A percentile compares a stretch with the other conserved stretches of the same genome.
These are phyloP conservation scores for Colletotrichum euphorbiae DNA, from an alignment of 2,329 filamentous ascomycete species.

Conservation along the genomic window DNA sequence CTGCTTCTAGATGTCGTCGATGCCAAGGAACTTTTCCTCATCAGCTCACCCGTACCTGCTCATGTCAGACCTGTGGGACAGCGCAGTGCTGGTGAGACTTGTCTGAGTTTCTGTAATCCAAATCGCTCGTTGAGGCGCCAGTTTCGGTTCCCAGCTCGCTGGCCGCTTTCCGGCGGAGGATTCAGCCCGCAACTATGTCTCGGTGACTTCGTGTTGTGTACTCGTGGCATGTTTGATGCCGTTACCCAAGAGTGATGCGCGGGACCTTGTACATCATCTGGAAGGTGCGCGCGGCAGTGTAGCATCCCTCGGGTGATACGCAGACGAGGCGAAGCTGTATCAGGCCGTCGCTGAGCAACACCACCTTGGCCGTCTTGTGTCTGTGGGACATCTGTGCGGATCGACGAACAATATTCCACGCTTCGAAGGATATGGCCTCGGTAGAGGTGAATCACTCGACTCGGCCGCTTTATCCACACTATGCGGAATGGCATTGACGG, in stretches of 20 bases:
- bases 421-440: not conserved
- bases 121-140: constrained; percentile 2
- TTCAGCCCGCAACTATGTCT: constrained; percentile 1
- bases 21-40: no score
- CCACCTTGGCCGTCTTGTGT: constrained; percentile 2
- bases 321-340: not conserved
- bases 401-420: not conserved
- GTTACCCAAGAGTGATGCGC: not conserved
- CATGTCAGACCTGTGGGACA: constrained; percentile 19
- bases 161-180: not conserved
- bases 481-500: not conserved
- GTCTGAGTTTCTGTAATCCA: not conserved
- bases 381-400: constrained; percentile 14
- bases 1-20: not conserved
- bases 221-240: constrained; percentile 12
- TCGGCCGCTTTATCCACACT: not conserved
- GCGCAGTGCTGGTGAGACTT: constrained; percentile 18
- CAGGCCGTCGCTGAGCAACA: constrained; percentile 24
- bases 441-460: not conserved
- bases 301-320: not conserved
- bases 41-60: constrained; percentile 1
- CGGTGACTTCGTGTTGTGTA: constrained; percentile 4
- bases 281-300: not conserved
- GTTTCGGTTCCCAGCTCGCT: not conserved
- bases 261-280: not conserved